Evolutionary conservation across 1,139 yeast genomes (phyloP), one percentile per base, ranked within the genome.

Genomic region (Candida labiduridarum): DNA sequence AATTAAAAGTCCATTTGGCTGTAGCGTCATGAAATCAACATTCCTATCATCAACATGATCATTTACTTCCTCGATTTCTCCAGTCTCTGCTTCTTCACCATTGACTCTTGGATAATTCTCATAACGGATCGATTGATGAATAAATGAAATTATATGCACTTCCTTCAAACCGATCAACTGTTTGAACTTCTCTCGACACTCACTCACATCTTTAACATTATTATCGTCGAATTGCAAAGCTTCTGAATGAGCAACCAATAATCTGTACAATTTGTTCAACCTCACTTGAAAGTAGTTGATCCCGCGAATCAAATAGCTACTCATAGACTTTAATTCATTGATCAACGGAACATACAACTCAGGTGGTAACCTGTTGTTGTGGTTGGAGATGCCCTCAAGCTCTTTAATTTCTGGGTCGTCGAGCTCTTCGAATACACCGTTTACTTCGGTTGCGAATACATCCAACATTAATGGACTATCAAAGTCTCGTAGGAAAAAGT

Each of bases 401-500:
- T 29, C 40, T 9, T n/a, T 19, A 6, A 41, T 29, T 10, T n/a
- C 35, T 0, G 70, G 66, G 11, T 49, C 41, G 33, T 61, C 65
- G 39, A 65, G 50, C 44, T 60, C 62, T 9, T 56, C 54, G 52
- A 59, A 68, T n/a, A 71, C 63, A 30, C 65, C 66, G n/a, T 71
- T 74, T 38, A 64, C 56, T 25, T 59, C 57, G 36, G 57, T 55
- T n/a, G 57, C 62, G 51, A 66, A 69, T 2, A 74, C 72, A 50
- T 74, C 79, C 48, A 71, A 57, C 72, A 74, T 72, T 48, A 75
- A 63, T 1, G 80, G 79, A 51, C 72, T 64, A 54, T 74, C 79
- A 53, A 76, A 75, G 59, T 75, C 79, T 35, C 79, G 57, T 8
- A 75, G 56, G 48, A 71, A 74, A 56, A 71, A 73, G 53, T 67